phyloP scores from a whole-genome alignment of 1,284 basidiomycete species.

The Ustilago loliicola region DNA sequence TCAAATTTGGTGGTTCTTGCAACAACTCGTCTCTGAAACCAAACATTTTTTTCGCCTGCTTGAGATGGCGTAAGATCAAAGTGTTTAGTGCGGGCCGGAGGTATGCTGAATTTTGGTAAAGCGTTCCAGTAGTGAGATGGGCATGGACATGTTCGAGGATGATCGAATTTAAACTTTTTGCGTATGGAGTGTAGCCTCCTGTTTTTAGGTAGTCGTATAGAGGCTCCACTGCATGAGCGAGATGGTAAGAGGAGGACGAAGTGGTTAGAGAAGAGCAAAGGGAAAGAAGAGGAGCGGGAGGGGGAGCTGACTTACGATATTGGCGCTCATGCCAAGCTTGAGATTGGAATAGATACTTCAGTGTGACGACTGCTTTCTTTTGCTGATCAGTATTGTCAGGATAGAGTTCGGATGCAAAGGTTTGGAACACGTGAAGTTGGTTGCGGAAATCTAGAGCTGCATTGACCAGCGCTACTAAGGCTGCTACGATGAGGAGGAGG shows the following conservation, averaged over 20 bases:
- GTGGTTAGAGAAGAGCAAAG: no score
- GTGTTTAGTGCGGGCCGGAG: not conserved
- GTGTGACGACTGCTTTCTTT: slow-evolving; percentile 9
- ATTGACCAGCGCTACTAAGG: no score
- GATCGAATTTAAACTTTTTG: no score
- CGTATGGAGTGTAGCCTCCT: not conserved
- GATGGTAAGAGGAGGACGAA: not conserved
- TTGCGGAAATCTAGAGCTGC: not conserved
- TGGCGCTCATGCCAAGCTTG: not conserved
- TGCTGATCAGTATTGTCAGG: not conserved
- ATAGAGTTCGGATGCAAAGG: not conserved
- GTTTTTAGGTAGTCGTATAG: slow-evolving; percentile 20
- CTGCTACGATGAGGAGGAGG: no score
- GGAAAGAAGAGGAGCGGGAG: no score
- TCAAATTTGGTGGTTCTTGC: no score
- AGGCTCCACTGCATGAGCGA: no score
- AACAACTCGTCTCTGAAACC: no score
- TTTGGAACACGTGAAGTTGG: slow-evolving; percentile 13
- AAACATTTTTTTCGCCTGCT: not conserved
- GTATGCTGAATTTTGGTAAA: not conserved
- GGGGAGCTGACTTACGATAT: no score
- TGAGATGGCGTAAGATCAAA: not conserved
- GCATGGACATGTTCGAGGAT: no score
- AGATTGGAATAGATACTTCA: slow-evolving; percentile 14
- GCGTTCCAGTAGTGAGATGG: not conserved